Evolutionary conservation across 345 rosid genomes (phyloP).

Genomic region (Trapa bicornis): DNA sequence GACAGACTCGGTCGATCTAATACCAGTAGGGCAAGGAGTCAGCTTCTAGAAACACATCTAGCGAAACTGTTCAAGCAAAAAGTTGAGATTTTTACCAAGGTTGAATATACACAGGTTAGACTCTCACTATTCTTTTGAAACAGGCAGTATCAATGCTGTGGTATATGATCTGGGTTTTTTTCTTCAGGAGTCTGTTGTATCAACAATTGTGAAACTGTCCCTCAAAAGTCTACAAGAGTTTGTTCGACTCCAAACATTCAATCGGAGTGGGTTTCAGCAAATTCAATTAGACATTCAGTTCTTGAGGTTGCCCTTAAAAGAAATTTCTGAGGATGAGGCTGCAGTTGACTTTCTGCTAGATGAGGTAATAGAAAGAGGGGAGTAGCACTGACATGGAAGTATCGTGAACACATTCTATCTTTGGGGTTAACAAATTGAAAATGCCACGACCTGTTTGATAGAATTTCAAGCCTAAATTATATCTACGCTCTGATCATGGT

Average conservation of each 20-base stretch:
- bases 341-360: constrained; percentile 85
- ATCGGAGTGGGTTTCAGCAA: constrained; percentile 96
- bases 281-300: constrained; percentile 94
- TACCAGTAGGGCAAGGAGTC: constrained; percentile 81
- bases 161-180: constrained; percentile 6
- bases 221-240: constrained; percentile 92
- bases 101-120: constrained; percentile 82
- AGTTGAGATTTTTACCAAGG: constrained; percentile 92
- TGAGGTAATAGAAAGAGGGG: constrained; percentile 40
- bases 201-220: constrained; percentile 61
- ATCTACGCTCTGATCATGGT: neutral
- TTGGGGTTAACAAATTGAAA: neutral
- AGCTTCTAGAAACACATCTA: constrained; percentile 94
- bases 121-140: constrained; percentile 7
- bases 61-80: constrained; percentile 98
- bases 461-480: neutral
- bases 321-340: constrained; percentile 72
- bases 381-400: neutral
- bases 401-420: neutral
- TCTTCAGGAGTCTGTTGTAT: constrained; percentile 77
- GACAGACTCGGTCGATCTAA: constrained; percentile 59
- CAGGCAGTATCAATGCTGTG: neutral
- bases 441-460: neutral
- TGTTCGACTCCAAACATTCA: constrained; percentile 84
- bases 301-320: constrained; percentile 60